Conservation (phyloP, 2,329 filamentous ascomycete species). For the Cyphellophora attinorum region DNA sequence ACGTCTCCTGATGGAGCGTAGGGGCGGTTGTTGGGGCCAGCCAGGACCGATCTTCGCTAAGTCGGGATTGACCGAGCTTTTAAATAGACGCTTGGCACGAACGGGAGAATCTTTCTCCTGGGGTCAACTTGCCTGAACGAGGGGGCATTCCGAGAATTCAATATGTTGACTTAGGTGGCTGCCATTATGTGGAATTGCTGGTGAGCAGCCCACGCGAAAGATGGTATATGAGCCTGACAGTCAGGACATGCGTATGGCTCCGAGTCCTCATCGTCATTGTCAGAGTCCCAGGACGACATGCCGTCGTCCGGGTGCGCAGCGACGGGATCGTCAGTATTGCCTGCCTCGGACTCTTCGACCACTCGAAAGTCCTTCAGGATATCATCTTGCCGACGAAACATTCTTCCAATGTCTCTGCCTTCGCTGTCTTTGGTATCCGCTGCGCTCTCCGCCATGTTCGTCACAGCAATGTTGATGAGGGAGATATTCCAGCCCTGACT, state of each 20-base stretch:
- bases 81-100: no score
- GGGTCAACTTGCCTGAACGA: no score
- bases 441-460: slow-evolving; percentile 63
- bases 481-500: slow-evolving; percentile 67
- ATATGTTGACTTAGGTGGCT: no score
- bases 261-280: slow-evolving; percentile 7
- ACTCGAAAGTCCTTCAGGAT: slow-evolving; percentile 59
- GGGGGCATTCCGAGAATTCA: no score
- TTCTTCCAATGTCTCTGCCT: slow-evolving; percentile 69
- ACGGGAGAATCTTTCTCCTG: no score
- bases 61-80: no score
- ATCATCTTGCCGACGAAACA: slow-evolving; percentile 70
- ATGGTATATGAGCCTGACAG: slow-evolving; percentile 14
- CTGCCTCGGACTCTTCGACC: background rate
- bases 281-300: slow-evolving; percentile 12
- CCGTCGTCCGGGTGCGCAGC: background rate
- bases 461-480: slow-evolving; percentile 76
- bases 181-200: slow-evolving; percentile 15
- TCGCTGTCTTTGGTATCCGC: slow-evolving; percentile 41
- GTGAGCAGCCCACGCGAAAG: slow-evolving; percentile 15
- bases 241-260: slow-evolving; percentile 8
- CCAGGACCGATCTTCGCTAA: no score
- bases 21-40: no score
- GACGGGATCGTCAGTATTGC: background rate
- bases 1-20: no score